These are phyloP conservation scores for Physcia stellaris DNA, from an alignment of 495 filamentous ascomycete genomes.

Conservation along the genomic window DNA sequence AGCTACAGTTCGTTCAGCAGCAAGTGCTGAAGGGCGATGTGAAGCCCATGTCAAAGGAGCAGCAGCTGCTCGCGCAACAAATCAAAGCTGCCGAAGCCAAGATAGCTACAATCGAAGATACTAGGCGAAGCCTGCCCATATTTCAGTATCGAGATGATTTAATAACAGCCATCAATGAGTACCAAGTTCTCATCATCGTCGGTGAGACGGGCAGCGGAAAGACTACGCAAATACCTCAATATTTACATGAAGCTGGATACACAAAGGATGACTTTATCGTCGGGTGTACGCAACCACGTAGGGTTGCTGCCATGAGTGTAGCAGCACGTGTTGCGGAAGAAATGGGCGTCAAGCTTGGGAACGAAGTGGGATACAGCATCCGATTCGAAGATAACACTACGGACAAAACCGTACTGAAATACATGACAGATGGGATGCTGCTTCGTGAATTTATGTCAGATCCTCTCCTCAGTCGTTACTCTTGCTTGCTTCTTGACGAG, in stretches of 20 bases:
- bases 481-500: conserved; percentile 91
- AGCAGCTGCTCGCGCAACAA: conserved; percentile 61
- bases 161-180: conserved; percentile 64
- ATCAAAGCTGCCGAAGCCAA: conserved; percentile 81
- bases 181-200: conserved; percentile 70
- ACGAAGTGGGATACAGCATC: conserved; percentile 94
- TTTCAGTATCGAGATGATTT: conserved; percentile 65
- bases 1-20: conserved; percentile 78
- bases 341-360: conserved; percentile 77
- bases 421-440: conserved; percentile 98
- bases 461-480: conserved; percentile 73
- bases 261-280: conserved; percentile 53
- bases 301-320: conserved; percentile 88
- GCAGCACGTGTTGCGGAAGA: conserved; percentile 87
- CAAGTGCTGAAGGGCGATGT: conserved; percentile 52
- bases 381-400: conserved; percentile 89
- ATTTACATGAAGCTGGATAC: conserved; percentile 81
- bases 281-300: conserved; percentile 52
- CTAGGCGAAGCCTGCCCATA: conserved; percentile 79
- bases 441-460: conserved; percentile 84
- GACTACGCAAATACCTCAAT: conserved; percentile 82
- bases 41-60: conserved; percentile 59
- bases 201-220: conserved; percentile 88
- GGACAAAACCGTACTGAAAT: conserved; percentile 88
- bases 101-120: conserved; percentile 75